Base-by-base conservation (phyloP, 176 grass and related monocot genomes). In the Poa annua region DNA sequence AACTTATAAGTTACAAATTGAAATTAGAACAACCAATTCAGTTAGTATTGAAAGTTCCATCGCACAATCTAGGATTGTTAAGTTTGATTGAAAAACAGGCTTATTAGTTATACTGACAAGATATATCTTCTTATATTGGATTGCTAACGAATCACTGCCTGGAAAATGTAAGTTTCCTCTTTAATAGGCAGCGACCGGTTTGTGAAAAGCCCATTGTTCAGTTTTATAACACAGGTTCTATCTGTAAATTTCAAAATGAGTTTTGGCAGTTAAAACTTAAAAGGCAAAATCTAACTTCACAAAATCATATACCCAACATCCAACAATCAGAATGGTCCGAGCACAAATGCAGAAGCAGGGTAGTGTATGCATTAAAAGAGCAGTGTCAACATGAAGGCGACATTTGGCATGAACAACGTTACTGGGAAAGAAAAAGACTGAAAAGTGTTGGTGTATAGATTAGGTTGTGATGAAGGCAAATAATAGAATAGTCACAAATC, bases 361-460 rank as follows among this genome's bases (percentile, higher is more conserved):
- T 77, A 11, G 63, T 63, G 14, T 25, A 62, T 25, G 25, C n/a
- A 78, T 62, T 78, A 44, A 26, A 59, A 61, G 68, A 78, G 4
- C 16, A 4, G 32, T 62, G 17, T 26, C 61, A 64, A 64, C 61
- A 64, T 64, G 26, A 64, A 33, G 13, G 26, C 0, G 14, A 6
- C 13, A 62, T 24, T 78, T 61, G 54, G 39, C 42, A 86, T n/a
- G n/a, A n/a, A n/a, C n/a, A n/a, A n/a, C n/a, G n/a, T 67, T 44
- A 62, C 47, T 50, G 29, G 71, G 32, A 57, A 47, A 39, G 24
- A 22, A 77, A 53, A 21, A 84, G 0, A 63, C n/a, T 49, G 36
- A 4, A 38, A 34, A 76, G 19, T 12, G 50, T 3, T 76, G 29
- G 42, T 33, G 53, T 77, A 32, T 22, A 79, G 32, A 68, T 80